Evolutionary conservation across 352 stramenopile genomes (phyloP), one percentile per base, ranked within the genome.

Genomic region (Globisporangium lucens): DNA sequence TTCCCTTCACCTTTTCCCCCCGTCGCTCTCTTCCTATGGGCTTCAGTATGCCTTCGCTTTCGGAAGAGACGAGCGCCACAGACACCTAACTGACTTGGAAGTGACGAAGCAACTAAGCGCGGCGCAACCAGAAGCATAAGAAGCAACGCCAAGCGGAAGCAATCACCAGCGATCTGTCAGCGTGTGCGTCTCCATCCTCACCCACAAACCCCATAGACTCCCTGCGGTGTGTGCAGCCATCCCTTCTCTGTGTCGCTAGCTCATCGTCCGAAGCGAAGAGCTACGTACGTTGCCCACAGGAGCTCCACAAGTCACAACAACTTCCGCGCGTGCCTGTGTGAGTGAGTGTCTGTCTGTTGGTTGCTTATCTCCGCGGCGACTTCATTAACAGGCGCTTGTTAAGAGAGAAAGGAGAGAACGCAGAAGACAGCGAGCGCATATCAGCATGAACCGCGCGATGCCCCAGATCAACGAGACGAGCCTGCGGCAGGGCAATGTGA

Each of bases 401-500:
- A 22, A 22, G 15, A 7, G 2, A 51, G 7, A 56, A 17, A 8
- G 10, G 51, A 57, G 52, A 17, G 52, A 41, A 17, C 5, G 35
- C 5, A 27, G 12, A 17, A 43, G 30, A 27, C n/a, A 47, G 30
- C 47, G 30, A 61, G 20, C 43, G 10, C 13, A 20, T 17, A n/a
- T 41, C n/a, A 20, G 22, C 12, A 66, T 66, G 61, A 66, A 56
- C 51, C 61, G 49, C 61, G 63, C 63, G 20, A 41, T 63, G 35
- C 63, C 64, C 3, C 12, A 61, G 55, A 84, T 90, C 65, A 90
- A 91, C 72, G 82, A 88, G 76, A 91, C 83, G 3, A 86, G 71
- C 55, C 70, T 91, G 13, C 64, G 90, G 58, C 71, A 79, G 57
- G 83, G 83, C 72, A 91, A 91, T 65, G 82, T 70, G 61, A 93